Evolutionary conservation across 2,329 filamentous ascomycete species (phyloP), one percentile per base, ranked within the genome.

Genomic region (Helotiales sp.): DNA sequence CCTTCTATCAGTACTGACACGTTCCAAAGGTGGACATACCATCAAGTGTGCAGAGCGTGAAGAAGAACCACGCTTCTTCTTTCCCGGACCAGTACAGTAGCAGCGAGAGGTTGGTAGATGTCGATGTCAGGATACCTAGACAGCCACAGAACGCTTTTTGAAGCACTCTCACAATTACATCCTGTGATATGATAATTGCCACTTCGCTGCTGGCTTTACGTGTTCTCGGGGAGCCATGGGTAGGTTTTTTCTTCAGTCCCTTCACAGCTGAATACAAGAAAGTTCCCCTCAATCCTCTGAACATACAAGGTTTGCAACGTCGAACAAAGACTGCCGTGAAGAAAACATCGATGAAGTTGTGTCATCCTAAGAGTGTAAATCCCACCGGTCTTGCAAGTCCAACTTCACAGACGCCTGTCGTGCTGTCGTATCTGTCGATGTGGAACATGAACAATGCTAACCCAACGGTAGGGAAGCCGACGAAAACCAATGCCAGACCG

Each of bases 71-170:
- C 6, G n/a, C 60, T n/a, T 52, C 15, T 49, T 66, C 65, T 7
- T 43, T 60, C 15, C 66, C 61, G 6, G n/a, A 20, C 24, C 49
- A 66, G 32, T 61, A 49, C 26, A 66, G 15, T 40, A 70, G 26
- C 3, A 62, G 26, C 8, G 64, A 40, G 26, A 68, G 59, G 45
- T 66, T 67, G 22, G 32, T 43, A 13, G 55, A 26, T 7, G 55
- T 70, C 6, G 58, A 47, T n/a, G 58, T 28, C 11, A 63, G 22
- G 11, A 70, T 40, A 22, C 28, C 43, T 8, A 67, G 15, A 26
- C 60, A 70, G 7, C 60, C 61, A 20, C 61, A 54, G 32, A 70
- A 28, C 1, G 66, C 43, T 11, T 68, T 64, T 32, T 45, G 55
- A 34, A 66, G 65, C 7, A 68, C 58, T 15, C 15, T n/a, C 11